These are phyloP conservation scores for Pisolithus marmoratus DNA, from an alignment of 768 basidiomycete genomes.

Conservation along the genomic window DNA sequence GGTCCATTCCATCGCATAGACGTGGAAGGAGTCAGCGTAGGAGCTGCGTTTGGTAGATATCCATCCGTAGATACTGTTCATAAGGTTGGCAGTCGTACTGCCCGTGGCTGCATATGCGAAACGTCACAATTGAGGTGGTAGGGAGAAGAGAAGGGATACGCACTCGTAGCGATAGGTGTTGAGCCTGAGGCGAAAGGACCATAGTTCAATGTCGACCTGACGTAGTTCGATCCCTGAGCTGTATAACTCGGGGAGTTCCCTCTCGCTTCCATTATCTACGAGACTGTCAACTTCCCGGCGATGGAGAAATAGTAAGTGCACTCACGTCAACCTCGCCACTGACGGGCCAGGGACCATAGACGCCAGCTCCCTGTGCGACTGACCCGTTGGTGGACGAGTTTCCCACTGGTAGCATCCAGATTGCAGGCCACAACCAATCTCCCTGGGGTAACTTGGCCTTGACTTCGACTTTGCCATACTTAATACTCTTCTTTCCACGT, in stretches of 20 bases:
- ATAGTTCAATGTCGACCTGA: slow-evolving; percentile 61
- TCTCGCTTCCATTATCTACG: slow-evolving; percentile 49
- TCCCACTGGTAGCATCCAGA: slow-evolving; percentile 27
- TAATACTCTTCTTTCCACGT: slow-evolving; percentile 40
- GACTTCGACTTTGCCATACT: slow-evolving; percentile 55
- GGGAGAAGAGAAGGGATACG: neutral
- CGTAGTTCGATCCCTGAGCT: slow-evolving; percentile 40
- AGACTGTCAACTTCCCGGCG: neutral
- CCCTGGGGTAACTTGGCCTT: slow-evolving; percentile 57
- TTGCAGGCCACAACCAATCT: slow-evolving; percentile 33
- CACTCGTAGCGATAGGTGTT: slow-evolving; percentile 27
- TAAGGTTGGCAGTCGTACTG: slow-evolving; percentile 18
- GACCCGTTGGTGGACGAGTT: slow-evolving; percentile 8
- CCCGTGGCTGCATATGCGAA: slow-evolving; percentile 4
- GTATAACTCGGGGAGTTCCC: slow-evolving; percentile 41
- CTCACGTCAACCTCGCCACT: slow-evolving; percentile 56
- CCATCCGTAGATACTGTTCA: slow-evolving; percentile 34
- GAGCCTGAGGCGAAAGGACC: slow-evolving; percentile 42
- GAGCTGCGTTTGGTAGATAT: slow-evolving; percentile 34
- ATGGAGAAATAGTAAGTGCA: slow-evolving; percentile 3
- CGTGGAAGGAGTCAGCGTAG: slow-evolving; percentile 46
- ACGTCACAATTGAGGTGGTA: neutral
- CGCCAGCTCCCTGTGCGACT: slow-evolving; percentile 12
- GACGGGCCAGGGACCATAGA: slow-evolving; percentile 40
- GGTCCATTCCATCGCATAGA: slow-evolving; percentile 58